Evolutionary conservation across 257 asterid species (phyloP).

Genomic region (Henckelia pumila): DNA sequence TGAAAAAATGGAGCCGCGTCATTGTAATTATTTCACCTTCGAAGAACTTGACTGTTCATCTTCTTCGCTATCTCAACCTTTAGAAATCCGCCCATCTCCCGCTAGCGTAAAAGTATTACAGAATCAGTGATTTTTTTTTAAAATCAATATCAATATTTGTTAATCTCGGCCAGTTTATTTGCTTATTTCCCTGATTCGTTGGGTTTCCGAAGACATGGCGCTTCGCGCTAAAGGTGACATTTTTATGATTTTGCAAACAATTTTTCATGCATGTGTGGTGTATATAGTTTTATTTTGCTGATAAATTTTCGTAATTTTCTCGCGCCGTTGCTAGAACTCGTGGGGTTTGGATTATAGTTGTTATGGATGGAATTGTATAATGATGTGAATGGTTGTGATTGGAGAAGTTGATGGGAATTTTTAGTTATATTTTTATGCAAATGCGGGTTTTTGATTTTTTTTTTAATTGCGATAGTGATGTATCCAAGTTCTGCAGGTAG

Average conservation of each 20-base stretch:
- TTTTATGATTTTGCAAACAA: neutral
- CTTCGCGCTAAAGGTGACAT: conserved; percentile 45
- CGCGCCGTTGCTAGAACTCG: neutral
- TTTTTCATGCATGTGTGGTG: neutral
- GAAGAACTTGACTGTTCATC: too few species aligned
- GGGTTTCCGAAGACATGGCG: conserved; percentile 37
- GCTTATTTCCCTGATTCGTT: neutral
- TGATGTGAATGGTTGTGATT: conserved; percentile 2
- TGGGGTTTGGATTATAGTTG: neutral
- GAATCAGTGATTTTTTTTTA: neutral
- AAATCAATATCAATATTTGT: neutral
- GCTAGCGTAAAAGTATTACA: too few species aligned
- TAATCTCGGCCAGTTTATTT: neutral
- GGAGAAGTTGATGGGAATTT: neutral
- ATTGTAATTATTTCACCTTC: too few species aligned
- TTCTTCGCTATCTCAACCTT: too few species aligned
- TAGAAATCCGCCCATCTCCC: too few species aligned
- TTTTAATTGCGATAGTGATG: neutral
- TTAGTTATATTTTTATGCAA: neutral
- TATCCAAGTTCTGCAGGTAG: neutral
- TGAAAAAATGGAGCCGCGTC: too few species aligned
- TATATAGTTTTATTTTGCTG: neutral
- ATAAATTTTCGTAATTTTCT: neutral
- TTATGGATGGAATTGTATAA: conserved; percentile 2
- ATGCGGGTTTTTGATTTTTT: neutral